phyloP scores from a whole-genome alignment of 192 early-diverging fungal genomes.

The Backusella circina region DNA sequence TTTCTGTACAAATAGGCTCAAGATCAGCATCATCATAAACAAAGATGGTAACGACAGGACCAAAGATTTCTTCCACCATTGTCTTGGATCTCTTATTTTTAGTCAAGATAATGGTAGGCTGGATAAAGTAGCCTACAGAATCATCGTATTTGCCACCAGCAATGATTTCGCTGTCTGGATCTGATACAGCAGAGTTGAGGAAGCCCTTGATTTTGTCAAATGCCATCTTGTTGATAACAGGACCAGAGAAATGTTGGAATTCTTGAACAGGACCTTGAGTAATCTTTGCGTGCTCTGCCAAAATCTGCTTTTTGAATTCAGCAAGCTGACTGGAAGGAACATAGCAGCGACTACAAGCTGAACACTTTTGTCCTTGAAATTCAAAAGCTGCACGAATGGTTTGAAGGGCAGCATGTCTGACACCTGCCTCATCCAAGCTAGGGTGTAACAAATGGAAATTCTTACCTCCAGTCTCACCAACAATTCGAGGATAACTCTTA shows the following conservation, averaged over 20 bases:
- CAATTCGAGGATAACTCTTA: constrained; percentile 92
- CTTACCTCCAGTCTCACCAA: constrained; percentile 99
- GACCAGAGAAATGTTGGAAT: constrained; percentile 79
- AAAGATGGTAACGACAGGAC: constrained; percentile 91
- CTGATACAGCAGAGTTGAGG: constrained; percentile 72
- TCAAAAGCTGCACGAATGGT: constrained; percentile 93
- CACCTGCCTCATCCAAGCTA: constrained; percentile 60
- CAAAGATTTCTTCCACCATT: constrained; percentile 95
- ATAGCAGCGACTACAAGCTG: constrained; percentile 90
- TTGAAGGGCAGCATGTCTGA: constrained; percentile 76
- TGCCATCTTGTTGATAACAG: constrained; percentile 92
- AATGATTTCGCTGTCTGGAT: constrained; percentile 76
- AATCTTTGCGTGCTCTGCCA: constrained; percentile 68
- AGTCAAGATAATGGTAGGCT: constrained; percentile 89
- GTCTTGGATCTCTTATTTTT: constrained; percentile 78
- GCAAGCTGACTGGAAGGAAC: constrained; percentile 79
- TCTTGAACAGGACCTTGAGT: constrained; percentile 84
- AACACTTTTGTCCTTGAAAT: constrained; percentile 99
- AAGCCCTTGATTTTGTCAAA: constrained; percentile 93
- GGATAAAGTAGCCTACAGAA: constrained; percentile 82
- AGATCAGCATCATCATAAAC: constrained; percentile 83
- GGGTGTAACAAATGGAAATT: constrained; percentile 95
- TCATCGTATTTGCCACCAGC: constrained; percentile 89
- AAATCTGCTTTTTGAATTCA: constrained; percentile 68
- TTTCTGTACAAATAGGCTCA: constrained; percentile 67